Conservation (phyloP, 208 protist species). For the Acanthamoeba sp. region DNA sequence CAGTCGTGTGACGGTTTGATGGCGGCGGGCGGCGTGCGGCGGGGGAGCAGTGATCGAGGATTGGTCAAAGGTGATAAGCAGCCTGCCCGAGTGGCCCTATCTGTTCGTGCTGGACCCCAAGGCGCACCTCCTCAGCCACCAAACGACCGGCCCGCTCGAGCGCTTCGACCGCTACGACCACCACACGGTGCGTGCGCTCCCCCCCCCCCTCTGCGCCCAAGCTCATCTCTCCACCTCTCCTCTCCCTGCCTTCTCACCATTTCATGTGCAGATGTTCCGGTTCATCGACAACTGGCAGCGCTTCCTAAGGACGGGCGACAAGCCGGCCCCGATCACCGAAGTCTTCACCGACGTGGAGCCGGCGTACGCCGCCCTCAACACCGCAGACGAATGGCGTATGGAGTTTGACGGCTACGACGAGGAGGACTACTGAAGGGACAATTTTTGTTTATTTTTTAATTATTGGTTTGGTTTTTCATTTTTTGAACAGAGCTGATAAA, state of each 20-base stretch:
- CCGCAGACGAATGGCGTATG: too few species aligned
- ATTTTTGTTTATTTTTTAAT: too few species aligned
- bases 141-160: conserved; percentile 2
- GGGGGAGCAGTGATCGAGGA: neutral
- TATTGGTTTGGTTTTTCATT: too few species aligned
- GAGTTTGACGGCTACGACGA: too few species aligned
- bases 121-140: neutral
- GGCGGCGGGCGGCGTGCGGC: neutral
- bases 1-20: too few species aligned
- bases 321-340: neutral
- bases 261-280: neutral
- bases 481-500: too few species aligned
- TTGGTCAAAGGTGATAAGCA: neutral
- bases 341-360: neutral
- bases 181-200: neutral
- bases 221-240: neutral
- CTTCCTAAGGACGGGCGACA: neutral
- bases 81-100: conserved; percentile 20
- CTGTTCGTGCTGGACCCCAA: neutral
- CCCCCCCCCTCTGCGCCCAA: neutral
- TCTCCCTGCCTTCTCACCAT: too few species aligned
- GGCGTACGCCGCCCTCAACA: too few species aligned
- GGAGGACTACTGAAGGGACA: too few species aligned
- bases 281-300: conserved; percentile 22
- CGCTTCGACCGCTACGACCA: neutral